These are phyloP conservation scores for Kwoniella mangroviensis DNA, from an alignment of 768 basidiomycete genomes.

Conservation along the genomic window DNA sequence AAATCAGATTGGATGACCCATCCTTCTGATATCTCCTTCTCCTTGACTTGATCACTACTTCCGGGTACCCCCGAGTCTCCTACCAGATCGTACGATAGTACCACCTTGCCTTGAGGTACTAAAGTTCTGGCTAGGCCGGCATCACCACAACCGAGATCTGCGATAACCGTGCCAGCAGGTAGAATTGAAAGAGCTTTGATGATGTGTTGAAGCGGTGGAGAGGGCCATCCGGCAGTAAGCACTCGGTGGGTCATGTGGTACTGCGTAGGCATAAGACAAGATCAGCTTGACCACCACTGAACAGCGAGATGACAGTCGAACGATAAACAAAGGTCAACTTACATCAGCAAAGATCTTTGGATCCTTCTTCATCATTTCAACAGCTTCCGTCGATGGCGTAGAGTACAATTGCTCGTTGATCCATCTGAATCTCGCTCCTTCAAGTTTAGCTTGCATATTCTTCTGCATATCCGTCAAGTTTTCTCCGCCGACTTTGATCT, in stretches of 20 bases:
- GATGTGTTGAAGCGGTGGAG: conserved; percentile 87
- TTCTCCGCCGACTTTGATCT: conserved; percentile 29
- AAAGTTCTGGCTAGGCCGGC: conserved; percentile 80
- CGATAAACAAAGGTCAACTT: conserved; percentile 21
- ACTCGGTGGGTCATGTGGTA: conserved; percentile 91
- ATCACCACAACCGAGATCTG: conserved; percentile 94
- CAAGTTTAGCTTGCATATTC: conserved; percentile 75
- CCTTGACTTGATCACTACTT: conserved; percentile 71
- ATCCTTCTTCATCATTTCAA: conserved; percentile 80
- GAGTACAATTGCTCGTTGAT: conserved; percentile 95
- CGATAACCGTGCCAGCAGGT: conserved; percentile 73
- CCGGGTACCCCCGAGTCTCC: conserved; percentile 66
- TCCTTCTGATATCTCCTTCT: conserved; percentile 54
- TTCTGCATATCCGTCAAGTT: conserved; percentile 74
- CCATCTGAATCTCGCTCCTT: conserved; percentile 89
- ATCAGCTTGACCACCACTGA: background rate
- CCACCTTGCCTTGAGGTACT: conserved; percentile 65
- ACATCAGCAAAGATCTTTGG: conserved; percentile 84
- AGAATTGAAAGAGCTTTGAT: conserved; percentile 69
- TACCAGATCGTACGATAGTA: conserved; percentile 57
- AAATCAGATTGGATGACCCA: conserved; percentile 92
- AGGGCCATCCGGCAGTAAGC: conserved; percentile 91
- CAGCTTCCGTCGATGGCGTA: conserved; percentile 73
- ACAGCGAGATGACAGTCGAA: background rate
- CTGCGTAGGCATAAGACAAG: conserved; percentile 60